Evolutionary conservation across 1,139 yeast species (phyloP), one percentile per base, ranked within the genome.

Genomic region (Diutina ranongensis): DNA sequence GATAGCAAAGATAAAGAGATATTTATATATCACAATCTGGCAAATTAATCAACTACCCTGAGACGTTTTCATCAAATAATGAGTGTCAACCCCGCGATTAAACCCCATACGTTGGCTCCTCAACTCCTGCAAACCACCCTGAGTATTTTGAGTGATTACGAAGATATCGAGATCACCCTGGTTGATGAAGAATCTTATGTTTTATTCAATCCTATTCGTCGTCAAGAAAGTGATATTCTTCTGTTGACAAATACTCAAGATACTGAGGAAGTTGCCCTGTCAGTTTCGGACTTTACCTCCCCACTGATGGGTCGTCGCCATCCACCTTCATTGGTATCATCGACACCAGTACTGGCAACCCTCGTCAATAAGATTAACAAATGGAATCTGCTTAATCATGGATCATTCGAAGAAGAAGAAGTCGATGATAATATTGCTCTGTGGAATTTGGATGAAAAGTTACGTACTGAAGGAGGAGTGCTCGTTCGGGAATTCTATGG

Each of bases 361-460:
- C 16, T 38, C 5, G 19, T 38, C 16, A 50, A 54, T 47, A 60
- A 60, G 36, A 56, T 56, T 21, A 46, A 54, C 47, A 50, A 49
- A 36, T 56, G 59, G 59, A 50, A 51, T 40, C 47, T 45, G 45
- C 47, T 48, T 51, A 41, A 46, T 35, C n/a, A n/a, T n/a, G n/a
- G n/a, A n/a, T n/a, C n/a, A n/a, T n/a, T 20, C 50, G 44, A 46
- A 45, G 49, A 54, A 34, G 58, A 25, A 4, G 31, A 38, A 1
- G 42, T 65, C 5, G 71, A 67, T 49, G 75, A 70, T 50, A 68
- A 69, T 51, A 60, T 64, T 3, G 75, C 75, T 15, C 64, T 70
- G 45, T 70, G 74, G 74, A 69, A 69, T 52, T 56, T 70, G 49
- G 74, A 69, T 51, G 73, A 67, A 49, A 59, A 63, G 48, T 52